phyloP scores from a whole-genome alignment of 148 eudicot species.

The Vaccinium myrtillus region DNA sequence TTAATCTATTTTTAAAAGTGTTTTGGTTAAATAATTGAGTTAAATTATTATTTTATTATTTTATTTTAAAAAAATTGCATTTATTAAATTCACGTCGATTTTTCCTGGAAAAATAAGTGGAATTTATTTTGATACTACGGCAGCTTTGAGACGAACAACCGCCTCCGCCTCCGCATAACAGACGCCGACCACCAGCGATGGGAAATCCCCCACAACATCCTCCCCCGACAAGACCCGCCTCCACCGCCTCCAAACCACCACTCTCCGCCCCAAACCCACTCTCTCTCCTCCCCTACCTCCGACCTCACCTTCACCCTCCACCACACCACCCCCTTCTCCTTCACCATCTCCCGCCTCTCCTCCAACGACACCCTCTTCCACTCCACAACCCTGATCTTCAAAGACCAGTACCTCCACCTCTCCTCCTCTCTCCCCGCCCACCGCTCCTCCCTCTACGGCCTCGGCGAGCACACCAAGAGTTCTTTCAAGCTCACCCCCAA shows the following conservation, averaged over 20 bases:
- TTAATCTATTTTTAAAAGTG: too few relatives aligned
- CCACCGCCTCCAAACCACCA: slow-evolving; percentile 6
- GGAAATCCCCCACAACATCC: slow-evolving; percentile 54
- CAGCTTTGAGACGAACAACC: slow-evolving; percentile 58
- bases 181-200: slow-evolving; percentile 54
- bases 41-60: too few relatives aligned
- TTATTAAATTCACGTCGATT: too few relatives aligned
- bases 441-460: slow-evolving; percentile 62
- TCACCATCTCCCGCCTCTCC: slow-evolving; percentile 63
- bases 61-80: too few relatives aligned
- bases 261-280: neutral
- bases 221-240: slow-evolving; percentile 28
- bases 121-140: neutral
- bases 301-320: slow-evolving; percentile 68
- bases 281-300: slow-evolving; percentile 40
- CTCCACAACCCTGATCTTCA: slow-evolving; percentile 53
- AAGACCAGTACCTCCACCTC: slow-evolving; percentile 66
- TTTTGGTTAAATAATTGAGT: too few relatives aligned
- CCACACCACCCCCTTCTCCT: slow-evolving; percentile 63
- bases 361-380: slow-evolving; percentile 57
- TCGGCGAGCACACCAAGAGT: slow-evolving; percentile 76
- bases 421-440: slow-evolving; percentile 57
- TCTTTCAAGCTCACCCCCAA: slow-evolving; percentile 52
- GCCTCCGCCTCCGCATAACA: slow-evolving; percentile 55
- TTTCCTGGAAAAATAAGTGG: too few relatives aligned